Evolutionary conservation across 805 yeast genomes (phyloP).

Genomic region (Myxozyma vanderwaltii): DNA sequence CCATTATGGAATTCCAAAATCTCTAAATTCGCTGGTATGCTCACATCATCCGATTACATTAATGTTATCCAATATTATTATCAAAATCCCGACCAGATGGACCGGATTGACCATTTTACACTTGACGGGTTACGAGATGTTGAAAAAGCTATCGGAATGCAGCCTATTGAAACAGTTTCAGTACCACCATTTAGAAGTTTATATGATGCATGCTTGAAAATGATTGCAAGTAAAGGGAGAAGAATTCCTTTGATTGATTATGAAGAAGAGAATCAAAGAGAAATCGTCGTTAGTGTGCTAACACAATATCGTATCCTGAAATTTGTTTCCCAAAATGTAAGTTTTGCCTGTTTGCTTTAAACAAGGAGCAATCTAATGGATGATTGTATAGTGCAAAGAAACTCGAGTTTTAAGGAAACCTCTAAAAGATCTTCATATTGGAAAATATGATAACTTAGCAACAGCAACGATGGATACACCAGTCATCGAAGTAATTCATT

Average conservation of each 20-base stretch:
- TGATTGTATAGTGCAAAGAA: slow-evolving; percentile 65
- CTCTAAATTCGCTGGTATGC: slow-evolving; percentile 88
- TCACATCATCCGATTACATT: slow-evolving; percentile 89
- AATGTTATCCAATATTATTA: slow-evolving; percentile 94
- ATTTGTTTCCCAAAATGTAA: slow-evolving; percentile 81
- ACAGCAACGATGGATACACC: slow-evolving; percentile 90
- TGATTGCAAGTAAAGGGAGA: slow-evolving; percentile 85
- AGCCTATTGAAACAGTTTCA: slow-evolving; percentile 79
- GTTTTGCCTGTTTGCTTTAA: neutral
- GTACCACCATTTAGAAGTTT: slow-evolving; percentile 89
- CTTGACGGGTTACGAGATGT: slow-evolving; percentile 78
- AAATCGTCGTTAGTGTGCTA: slow-evolving; percentile 90
- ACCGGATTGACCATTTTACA: slow-evolving; percentile 81
- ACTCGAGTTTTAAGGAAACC: slow-evolving; percentile 81
- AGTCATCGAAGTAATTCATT: slow-evolving; percentile 87
- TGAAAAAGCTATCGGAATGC: slow-evolving; percentile 83
- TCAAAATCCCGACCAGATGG: slow-evolving; percentile 81
- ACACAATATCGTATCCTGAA: slow-evolving; percentile 95
- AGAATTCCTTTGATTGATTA: slow-evolving; percentile 93
- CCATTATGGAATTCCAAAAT: slow-evolving; percentile 94
- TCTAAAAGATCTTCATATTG: slow-evolving; percentile 66
- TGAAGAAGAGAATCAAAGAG: slow-evolving; percentile 89
- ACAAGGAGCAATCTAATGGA: neutral
- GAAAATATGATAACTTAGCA: slow-evolving; percentile 59
- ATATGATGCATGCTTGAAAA: slow-evolving; percentile 89